Evolutionary conservation across 1,284 basidiomycete genomes (phyloP), one percentile per base, ranked within the genome.

Genomic region (Moesziomyces antarcticus): DNA sequence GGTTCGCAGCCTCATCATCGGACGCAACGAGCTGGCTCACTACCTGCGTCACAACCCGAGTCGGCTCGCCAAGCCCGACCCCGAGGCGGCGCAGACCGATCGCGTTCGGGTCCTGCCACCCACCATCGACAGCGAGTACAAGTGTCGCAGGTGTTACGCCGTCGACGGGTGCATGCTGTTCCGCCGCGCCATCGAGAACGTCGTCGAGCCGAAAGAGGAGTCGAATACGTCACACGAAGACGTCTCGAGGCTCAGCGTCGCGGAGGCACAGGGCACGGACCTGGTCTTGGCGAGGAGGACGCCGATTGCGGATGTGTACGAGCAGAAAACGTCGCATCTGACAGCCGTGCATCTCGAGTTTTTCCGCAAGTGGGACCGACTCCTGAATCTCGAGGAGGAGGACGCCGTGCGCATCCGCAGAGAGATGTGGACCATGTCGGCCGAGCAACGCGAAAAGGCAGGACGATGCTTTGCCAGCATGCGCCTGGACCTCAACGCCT

Each of bases 81-180:
- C 33, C 7, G 22, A 18, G 18, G 40, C 52, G 16, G 20, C 62
- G 22, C 56, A 63, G 7, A 66, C 52, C n/a, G 66, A 71, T 27
- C 47, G 43, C 18, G 6, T 67, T 48, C 55, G 55, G 27, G 58
- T 73, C 11, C 51, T 82, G 24, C 97, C 97, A 0, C 88, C 91
- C 0, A 93, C 94, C 0, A 92, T 97, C 68, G 93, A 99, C 83
- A 89, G 92, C 74, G 88, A 90, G 56, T 86, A 90, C 56, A 86
- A 88, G 21, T 99, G 96, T 84, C 89, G 89, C 75, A 88, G 87
- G 55, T 99, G 96, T 83, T 98, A 91, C 82, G 88, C 89, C 0
- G 86, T 92, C 5, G 92, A 97, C 77, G 88, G 89, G 1, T 99
- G 97, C 85, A 94, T 97, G 91, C 87, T 99, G 5, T 98, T 94